Evolutionary conservation across 1,284 basidiomycete genomes (phyloP).

Genomic region (Xerocomus nothofagi): DNA sequence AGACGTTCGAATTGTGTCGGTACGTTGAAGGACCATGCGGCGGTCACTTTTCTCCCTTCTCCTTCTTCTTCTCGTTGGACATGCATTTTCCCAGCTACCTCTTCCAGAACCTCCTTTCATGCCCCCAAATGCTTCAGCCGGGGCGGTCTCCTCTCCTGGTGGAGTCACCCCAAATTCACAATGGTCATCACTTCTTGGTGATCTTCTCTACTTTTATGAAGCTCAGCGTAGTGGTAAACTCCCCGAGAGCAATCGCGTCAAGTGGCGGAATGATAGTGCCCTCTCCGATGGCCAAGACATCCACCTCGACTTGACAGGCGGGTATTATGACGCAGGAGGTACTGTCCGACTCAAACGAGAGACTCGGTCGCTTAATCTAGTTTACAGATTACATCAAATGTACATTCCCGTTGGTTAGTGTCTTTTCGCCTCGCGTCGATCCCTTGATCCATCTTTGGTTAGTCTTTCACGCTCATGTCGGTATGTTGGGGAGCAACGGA

Average conservation of each 20-base stretch:
- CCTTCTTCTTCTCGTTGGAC: constrained; percentile 25
- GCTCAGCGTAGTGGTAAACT: constrained; percentile 83
- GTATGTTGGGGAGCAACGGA: constrained; percentile 87
- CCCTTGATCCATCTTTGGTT: constrained; percentile 3
- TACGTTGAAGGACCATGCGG: constrained; percentile 18
- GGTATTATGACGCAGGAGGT: constrained; percentile 92
- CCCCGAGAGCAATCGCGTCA: constrained; percentile 68
- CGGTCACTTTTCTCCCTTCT: constrained; percentile 19
- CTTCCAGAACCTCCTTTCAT: constrained; percentile 61
- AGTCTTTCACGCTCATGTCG: constrained; percentile 80
- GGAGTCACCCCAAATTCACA: constrained; percentile 61
- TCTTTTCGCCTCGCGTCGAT: neutral
- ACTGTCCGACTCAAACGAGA: constrained; percentile 15
- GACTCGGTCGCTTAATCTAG: constrained; percentile 3
- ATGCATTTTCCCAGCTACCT: constrained; percentile 51
- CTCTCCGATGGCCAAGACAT: constrained; percentile 76
- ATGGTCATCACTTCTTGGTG: constrained; percentile 80
- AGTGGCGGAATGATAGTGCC: constrained; percentile 84
- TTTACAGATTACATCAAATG: constrained; percentile 81
- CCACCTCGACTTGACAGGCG: constrained; percentile 76
- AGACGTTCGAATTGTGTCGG: constrained; percentile 4
- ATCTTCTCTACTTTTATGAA: constrained; percentile 87
- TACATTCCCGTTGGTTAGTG: constrained; percentile 71
- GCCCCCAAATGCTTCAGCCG: constrained; percentile 62
- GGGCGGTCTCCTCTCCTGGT: constrained; percentile 50